phyloP scores from a whole-genome alignment of 139 green algal genomes.

The Monoraphidium neglectum region DNA sequence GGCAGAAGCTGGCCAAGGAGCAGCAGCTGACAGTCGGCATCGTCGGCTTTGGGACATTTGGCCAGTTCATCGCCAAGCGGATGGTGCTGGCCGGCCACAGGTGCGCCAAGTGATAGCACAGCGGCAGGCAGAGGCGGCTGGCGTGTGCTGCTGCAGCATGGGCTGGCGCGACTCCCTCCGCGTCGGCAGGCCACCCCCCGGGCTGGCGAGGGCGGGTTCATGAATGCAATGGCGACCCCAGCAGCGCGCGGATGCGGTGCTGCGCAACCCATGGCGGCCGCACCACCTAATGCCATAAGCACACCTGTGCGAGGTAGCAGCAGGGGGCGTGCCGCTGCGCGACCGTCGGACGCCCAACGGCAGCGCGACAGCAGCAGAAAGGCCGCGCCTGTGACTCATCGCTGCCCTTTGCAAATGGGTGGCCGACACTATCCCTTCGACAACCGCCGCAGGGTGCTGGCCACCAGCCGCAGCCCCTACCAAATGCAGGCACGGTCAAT shows the following conservation, averaged over 20 bases:
- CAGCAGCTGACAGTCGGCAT: slow-evolving; percentile 87
- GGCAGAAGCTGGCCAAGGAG: slow-evolving; percentile 39
- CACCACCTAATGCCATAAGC: no score
- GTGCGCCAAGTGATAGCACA: slow-evolving; percentile 26
- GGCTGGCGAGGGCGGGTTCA: no score
- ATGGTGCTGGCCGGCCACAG: slow-evolving; percentile 82
- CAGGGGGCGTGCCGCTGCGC: no score
- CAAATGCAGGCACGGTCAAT: slow-evolving; percentile 64
- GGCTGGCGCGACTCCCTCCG: neutral
- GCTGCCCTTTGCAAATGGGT: neutral
- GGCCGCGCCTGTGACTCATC: no score
- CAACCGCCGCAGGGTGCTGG: slow-evolving; percentile 66
- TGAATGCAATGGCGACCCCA: no score
- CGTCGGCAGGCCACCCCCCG: no score
- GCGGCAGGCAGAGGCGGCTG: neutral
- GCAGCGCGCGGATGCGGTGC: no score
- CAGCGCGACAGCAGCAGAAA: no score
- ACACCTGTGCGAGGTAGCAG: no score
- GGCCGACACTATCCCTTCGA: no score
- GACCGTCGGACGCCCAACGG: no score
- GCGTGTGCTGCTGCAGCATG: slow-evolving; percentile 9
- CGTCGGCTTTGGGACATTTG: slow-evolving; percentile 98
- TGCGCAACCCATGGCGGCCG: no score
- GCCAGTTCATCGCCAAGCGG: slow-evolving; percentile 95
- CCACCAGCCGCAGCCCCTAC: slow-evolving; percentile 85